These are phyloP conservation scores for Trypanosoma platydactyli DNA, from an alignment of 208 protist species.

Conservation along the genomic window DNA sequence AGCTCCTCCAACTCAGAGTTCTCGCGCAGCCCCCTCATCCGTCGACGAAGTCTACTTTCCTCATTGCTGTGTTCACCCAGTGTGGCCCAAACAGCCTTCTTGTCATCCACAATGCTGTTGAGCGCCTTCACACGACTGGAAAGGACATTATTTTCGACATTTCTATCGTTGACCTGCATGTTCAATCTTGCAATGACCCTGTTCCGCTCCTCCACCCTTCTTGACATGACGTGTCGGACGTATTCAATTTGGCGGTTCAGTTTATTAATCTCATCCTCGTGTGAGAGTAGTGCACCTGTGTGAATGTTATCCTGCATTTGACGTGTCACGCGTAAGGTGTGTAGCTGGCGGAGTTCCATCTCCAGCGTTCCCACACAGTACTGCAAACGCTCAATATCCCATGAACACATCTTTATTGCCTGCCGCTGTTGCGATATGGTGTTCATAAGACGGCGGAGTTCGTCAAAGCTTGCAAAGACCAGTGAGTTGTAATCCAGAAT, in stretches of 20 bases:
- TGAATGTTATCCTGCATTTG: conserved; percentile 93
- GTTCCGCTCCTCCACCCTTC: conserved; percentile 76
- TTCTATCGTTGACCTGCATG: conserved; percentile 71
- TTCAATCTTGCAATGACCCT: conserved; percentile 49
- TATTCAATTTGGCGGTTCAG: conserved; percentile 80
- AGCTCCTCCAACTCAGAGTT: conserved; percentile 86
- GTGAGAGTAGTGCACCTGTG: conserved; percentile 60
- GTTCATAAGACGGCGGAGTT: conserved; percentile 70
- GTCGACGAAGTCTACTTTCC: conserved; percentile 26
- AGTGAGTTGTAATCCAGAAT: conserved; percentile 82
- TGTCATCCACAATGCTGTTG: conserved; percentile 55
- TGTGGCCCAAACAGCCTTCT: conserved; percentile 53
- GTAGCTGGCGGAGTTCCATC: conserved; percentile 90
- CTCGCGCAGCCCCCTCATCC: conserved; percentile 72
- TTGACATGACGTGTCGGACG: conserved; percentile 63
- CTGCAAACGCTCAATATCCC: conserved; percentile 69
- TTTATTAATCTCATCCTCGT: conserved; percentile 59
- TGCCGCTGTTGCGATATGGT: conserved; percentile 82
- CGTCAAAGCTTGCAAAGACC: conserved; percentile 75
- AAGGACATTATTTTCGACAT: conserved; percentile 69
- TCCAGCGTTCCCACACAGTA: conserved; percentile 80
- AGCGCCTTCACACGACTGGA: conserved; percentile 39
- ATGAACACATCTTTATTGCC: conserved; percentile 73
- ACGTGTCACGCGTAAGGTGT: conserved; percentile 94
- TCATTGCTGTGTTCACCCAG: conserved; percentile 67